Evolutionary conservation across 2,329 filamentous ascomycete genomes (phyloP).

Genomic region (Fusarium protoensiforme): DNA sequence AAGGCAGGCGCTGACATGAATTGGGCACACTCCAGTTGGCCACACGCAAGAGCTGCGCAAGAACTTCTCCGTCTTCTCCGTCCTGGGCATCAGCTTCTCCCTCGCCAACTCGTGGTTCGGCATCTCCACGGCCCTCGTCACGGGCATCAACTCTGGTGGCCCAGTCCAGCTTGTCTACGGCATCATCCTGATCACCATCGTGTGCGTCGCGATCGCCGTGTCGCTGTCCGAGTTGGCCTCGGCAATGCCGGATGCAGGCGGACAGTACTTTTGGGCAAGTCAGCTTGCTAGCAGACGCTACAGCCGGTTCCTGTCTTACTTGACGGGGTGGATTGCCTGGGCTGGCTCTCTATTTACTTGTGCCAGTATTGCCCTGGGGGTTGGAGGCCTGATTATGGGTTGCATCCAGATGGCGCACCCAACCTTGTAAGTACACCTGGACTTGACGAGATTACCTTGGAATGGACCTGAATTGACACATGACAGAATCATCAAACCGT

Average conservation of each 20-base stretch:
- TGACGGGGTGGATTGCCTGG: not conserved
- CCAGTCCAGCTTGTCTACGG: not conserved
- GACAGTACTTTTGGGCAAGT: not conserved
- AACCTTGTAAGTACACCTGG: not conserved
- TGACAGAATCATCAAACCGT: not conserved
- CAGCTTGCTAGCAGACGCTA: not conserved
- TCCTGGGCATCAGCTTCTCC: slow-evolving; percentile 18
- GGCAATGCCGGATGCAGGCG: not conserved
- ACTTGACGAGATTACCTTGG: not conserved
- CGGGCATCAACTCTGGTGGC: slow-evolving; percentile 11
- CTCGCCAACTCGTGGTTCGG: slow-evolving; percentile 22
- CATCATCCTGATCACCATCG: not conserved
- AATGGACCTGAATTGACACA: not conserved
- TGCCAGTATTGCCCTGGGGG: not conserved
- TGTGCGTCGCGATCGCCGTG: not conserved
- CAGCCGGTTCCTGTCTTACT: not conserved
- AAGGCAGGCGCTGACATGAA: not conserved
- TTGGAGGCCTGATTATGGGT: not conserved
- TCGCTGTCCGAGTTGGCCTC: not conserved
- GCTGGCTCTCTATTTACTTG: not conserved
- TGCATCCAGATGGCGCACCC: not conserved
- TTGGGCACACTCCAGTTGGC: not conserved
- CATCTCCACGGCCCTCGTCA: slow-evolving; percentile 8
- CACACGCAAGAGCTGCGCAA: not conserved
- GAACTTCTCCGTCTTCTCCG: slow-evolving; percentile 23